Conservation (phyloP, 1,284 basidiomycete species). For the Exobasidium cylindrosporum region DNA sequence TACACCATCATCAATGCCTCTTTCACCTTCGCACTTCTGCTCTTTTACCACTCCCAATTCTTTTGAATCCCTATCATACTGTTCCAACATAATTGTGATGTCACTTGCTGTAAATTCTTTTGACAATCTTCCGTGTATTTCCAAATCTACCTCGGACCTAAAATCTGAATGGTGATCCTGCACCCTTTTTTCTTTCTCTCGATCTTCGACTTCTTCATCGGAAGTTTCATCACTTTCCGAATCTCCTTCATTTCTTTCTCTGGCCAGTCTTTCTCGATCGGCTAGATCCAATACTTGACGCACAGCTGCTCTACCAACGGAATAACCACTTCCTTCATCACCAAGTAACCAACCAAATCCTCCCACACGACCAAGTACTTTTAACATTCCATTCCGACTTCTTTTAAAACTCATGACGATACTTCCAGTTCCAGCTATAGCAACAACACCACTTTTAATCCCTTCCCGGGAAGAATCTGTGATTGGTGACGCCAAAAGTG, state of each 20-base stretch:
- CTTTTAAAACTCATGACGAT: slow-evolving; percentile 31
- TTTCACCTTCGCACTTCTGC: background rate
- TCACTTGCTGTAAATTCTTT: background rate
- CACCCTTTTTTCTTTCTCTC: slow-evolving; percentile 7
- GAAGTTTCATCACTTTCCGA: slow-evolving; percentile 5
- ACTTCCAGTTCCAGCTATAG: slow-evolving; percentile 39
- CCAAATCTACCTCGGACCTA: slow-evolving; percentile 2
- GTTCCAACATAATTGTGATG: background rate
- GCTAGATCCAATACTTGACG: slow-evolving; percentile 23
- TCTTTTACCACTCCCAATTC: background rate
- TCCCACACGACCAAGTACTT: slow-evolving; percentile 20
- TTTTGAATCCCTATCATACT: background rate
- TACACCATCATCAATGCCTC: background rate
- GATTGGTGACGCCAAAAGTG: slow-evolving; percentile 28
- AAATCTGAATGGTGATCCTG: background rate
- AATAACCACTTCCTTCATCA: slow-evolving; percentile 38
- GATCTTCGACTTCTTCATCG: slow-evolving; percentile 14
- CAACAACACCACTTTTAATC: slow-evolving; percentile 24
- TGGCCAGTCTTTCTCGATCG: slow-evolving; percentile 19
- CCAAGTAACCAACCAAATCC: slow-evolving; percentile 42
- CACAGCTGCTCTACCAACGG: slow-evolving; percentile 30
- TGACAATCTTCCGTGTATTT: background rate
- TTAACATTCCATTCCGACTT: slow-evolving; percentile 15
- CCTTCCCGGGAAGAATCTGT: slow-evolving; percentile 6
- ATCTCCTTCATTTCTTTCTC: background rate